These are phyloP conservation scores for Populus hybrid DNA, from an alignment of 441 rosid species.

Conservation along the genomic window DNA sequence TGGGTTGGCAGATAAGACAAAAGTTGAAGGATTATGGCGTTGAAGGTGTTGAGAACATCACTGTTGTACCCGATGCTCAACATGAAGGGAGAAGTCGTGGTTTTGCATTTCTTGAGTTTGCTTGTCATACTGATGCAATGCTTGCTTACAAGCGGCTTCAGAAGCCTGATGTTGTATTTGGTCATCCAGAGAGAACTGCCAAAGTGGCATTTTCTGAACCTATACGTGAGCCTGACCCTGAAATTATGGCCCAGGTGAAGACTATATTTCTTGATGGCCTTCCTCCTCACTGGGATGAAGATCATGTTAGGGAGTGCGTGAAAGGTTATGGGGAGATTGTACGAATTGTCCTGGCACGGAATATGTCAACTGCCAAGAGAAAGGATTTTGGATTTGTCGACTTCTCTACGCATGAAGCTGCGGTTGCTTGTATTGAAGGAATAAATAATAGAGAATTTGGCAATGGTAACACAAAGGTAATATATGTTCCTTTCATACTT, in stretches of 20 bases:
- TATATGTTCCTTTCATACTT: neutral
- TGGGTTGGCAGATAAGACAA: conserved; percentile 50
- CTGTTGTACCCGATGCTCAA: conserved; percentile 59
- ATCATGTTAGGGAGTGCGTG: conserved; percentile 40
- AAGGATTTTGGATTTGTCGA: conserved; percentile 68
- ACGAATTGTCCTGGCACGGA: conserved; percentile 54
- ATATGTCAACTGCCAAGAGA: conserved; percentile 67
- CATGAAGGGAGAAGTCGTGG: conserved; percentile 73
- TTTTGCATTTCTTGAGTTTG: conserved; percentile 65
- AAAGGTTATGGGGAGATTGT: conserved; percentile 47
- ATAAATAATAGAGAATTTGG: conserved; percentile 40
- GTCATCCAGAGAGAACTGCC: conserved; percentile 64
- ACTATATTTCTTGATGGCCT: conserved; percentile 67
- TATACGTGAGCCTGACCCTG: conserved; percentile 69
- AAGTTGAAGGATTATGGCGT: conserved; percentile 58
- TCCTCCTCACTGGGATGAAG: conserved; percentile 72
- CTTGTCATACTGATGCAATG: conserved; percentile 66
- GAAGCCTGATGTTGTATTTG: conserved; percentile 68
- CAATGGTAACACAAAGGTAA: conserved; percentile 52
- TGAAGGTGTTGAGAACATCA: conserved; percentile 56
- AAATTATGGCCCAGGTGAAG: conserved; percentile 65
- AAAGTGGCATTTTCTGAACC: conserved; percentile 79
- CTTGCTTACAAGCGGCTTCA: conserved; percentile 65
- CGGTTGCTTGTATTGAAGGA: conserved; percentile 53
- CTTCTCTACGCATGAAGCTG: conserved; percentile 58